These are phyloP conservation scores for Sesbania bispinosa DNA, from an alignment of 306 rosid genomes.

Conservation along the genomic window DNA sequence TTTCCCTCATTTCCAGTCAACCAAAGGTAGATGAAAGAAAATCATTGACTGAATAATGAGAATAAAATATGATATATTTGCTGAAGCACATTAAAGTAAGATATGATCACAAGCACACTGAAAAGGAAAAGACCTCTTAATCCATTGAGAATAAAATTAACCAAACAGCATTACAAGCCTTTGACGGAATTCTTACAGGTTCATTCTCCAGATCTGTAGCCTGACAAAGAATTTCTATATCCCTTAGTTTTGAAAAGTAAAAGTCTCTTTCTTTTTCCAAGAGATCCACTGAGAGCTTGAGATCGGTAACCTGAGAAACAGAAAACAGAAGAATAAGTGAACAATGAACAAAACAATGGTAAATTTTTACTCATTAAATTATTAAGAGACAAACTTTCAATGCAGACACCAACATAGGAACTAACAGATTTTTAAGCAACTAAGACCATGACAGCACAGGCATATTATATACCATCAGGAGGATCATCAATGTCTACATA, in stretches of 20 bases:
- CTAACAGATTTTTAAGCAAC: background rate
- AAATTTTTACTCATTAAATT: background rate
- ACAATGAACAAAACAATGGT: background rate
- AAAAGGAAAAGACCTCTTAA: background rate
- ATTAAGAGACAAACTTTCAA: background rate
- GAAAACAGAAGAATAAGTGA: conserved; percentile 15
- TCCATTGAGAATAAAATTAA: background rate
- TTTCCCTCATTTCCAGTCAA: background rate
- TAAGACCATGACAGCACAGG: background rate
- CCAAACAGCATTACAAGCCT: conserved; percentile 2
- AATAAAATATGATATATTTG: background rate
- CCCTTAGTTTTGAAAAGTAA: conserved; percentile 91
- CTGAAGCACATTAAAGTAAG: background rate
- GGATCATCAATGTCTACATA: background rate
- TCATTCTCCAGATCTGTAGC: conserved; percentile 62
- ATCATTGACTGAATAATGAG: background rate
- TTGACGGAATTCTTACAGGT: conserved; percentile 61
- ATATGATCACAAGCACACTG: background rate
- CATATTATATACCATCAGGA: background rate
- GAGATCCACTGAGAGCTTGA: conserved; percentile 78
- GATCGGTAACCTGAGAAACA: conserved; percentile 70
- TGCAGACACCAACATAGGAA: background rate
- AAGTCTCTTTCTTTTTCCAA: conserved; percentile 97
- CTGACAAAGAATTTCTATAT: conserved; percentile 91
- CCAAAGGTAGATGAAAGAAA: background rate